Evolutionary conservation across 768 basidiomycete species (phyloP).

Genomic region (Mycena alexandri): DNA sequence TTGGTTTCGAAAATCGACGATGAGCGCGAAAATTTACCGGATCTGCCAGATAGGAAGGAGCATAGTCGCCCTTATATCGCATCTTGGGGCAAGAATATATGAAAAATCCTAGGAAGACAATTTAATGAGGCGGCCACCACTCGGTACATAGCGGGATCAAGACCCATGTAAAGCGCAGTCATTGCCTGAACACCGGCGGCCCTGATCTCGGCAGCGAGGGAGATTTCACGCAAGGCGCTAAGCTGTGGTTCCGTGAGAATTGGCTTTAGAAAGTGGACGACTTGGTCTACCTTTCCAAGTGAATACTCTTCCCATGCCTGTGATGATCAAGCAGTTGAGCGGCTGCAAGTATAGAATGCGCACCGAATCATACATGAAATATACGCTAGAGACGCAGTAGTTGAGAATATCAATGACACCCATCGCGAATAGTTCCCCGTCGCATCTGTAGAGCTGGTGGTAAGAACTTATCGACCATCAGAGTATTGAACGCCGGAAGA

Average conservation of each 20-base stretch:
- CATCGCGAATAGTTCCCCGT: conserved; percentile 86
- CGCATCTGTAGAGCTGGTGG: conserved; percentile 89
- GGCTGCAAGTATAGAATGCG: background rate
- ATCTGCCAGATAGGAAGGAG: conserved; percentile 89
- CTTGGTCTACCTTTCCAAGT: conserved; percentile 75
- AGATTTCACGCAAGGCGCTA: conserved; percentile 85
- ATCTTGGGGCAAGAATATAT: conserved; percentile 94
- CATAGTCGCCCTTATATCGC: conserved; percentile 87
- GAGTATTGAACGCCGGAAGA: background rate
- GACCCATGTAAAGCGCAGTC: conserved; percentile 90
- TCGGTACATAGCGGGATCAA: background rate
- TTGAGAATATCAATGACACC: conserved; percentile 94
- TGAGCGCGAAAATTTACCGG: conserved; percentile 62
- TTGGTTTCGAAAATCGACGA: background rate
- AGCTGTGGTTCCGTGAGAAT: conserved; percentile 58
- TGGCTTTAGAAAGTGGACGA: background rate
- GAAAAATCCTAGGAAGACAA: conserved; percentile 78
- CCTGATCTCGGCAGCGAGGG: conserved; percentile 81
- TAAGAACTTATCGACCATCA: conserved; percentile 63
- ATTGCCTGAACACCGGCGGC: conserved; percentile 74
- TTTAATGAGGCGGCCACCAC: conserved; percentile 4
- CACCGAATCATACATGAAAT: conserved; percentile 85
- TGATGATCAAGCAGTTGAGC: background rate
- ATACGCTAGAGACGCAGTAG: conserved; percentile 82
- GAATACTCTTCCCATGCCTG: conserved; percentile 75